phyloP scores from a whole-genome alignment of 2,329 filamentous ascomycete species.

The Thelonectria blattea region DNA sequence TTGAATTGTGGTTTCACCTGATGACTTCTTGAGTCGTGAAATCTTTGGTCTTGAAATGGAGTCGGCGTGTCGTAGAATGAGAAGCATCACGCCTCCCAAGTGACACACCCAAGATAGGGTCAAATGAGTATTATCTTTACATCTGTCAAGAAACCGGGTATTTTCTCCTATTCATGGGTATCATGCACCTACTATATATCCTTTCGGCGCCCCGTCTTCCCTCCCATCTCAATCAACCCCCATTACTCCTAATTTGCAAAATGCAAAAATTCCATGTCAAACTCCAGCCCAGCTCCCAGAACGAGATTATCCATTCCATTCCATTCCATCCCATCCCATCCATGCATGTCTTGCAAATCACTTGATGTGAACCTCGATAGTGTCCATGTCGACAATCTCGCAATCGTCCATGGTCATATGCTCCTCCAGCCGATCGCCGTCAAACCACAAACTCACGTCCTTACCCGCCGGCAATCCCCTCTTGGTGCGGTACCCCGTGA shows the following conservation, averaged over 20 bases:
- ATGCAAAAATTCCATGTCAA: not conserved
- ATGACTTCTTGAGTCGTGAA: too few species aligned
- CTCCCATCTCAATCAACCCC: not conserved
- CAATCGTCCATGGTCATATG: conserved; percentile 66
- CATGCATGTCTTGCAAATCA: conserved; percentile 36
- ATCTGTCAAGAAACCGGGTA: not conserved
- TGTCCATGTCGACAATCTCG: conserved; percentile 77
- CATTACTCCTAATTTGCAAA: conserved; percentile 3
- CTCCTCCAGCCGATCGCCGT: conserved; percentile 73
- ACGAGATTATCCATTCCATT: not conserved
- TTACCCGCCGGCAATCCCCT: conserved; percentile 57
- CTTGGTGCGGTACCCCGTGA: conserved; percentile 64
- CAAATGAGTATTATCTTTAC: too few species aligned
- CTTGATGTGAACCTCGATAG: conserved; percentile 74
- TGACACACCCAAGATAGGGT: too few species aligned
- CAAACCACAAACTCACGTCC: conserved; percentile 70
- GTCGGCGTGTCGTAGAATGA: too few species aligned
- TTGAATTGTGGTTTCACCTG: too few species aligned
- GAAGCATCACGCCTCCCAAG: too few species aligned
- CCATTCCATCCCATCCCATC: not conserved
- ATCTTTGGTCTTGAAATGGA: too few species aligned
- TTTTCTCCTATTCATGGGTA: not conserved
- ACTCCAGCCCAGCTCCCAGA: not conserved
- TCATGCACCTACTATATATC: not conserved
- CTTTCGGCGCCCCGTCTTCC: conserved; percentile 16